phyloP scores from a whole-genome alignment of 148 eudicot species.

The Persicaria tinctoria region DNA sequence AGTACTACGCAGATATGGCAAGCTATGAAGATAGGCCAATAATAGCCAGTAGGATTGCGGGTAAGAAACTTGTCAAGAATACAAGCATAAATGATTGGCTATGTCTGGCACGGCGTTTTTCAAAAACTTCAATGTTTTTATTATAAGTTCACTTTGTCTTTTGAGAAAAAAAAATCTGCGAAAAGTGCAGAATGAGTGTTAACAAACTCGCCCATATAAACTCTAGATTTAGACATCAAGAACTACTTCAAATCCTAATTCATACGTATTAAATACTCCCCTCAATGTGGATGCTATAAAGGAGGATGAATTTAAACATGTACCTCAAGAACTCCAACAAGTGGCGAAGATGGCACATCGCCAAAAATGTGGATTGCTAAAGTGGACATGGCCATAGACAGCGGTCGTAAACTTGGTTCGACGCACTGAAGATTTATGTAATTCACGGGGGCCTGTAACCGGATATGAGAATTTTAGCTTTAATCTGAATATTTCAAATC shows the following conservation, averaged over 20 bases:
- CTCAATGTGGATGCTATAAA: neutral
- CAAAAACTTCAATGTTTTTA: too few species aligned
- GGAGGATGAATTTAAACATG: neutral
- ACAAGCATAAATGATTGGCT: too few species aligned
- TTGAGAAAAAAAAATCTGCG: too few species aligned
- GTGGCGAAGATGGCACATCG: slow-evolving; percentile 98
- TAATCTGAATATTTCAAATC: neutral
- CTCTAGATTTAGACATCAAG: neutral
- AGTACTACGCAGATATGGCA: too few species aligned
- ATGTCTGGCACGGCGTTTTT: too few species aligned
- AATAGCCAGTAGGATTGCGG: too few species aligned
- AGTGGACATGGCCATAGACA: slow-evolving; percentile 93
- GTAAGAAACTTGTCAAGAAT: too few species aligned
- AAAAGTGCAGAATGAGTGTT: neutral
- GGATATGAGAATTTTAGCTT: neutral
- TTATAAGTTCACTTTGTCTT: too few species aligned
- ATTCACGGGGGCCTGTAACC: slow-evolving; percentile 82
- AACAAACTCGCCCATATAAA: neutral
- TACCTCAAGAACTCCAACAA: slow-evolving; percentile 94
- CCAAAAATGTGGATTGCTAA: slow-evolving; percentile 90
- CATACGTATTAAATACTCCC: neutral
- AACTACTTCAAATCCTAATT: neutral
- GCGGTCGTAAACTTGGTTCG: slow-evolving; percentile 74
- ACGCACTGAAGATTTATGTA: slow-evolving; percentile 75
- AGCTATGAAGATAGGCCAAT: too few species aligned